These are phyloP conservation scores for Cryphonectria nitschkei DNA, from an alignment of 2,329 filamentous ascomycete genomes.

Conservation along the genomic window DNA sequence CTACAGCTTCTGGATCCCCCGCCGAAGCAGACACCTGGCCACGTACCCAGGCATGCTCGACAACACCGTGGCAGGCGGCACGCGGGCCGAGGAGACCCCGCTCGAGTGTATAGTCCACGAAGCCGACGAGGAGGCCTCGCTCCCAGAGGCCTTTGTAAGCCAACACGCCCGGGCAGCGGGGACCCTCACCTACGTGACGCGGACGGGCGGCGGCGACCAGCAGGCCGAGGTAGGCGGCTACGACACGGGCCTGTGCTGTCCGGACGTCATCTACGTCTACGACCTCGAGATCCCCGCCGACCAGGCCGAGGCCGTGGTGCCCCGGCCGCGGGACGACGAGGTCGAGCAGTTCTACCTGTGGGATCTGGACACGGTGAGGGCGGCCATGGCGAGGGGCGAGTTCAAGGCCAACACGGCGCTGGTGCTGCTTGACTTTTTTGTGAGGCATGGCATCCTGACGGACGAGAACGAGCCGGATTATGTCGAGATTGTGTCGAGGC, in stretches of 20 bases:
- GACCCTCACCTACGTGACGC: conserved; percentile 68
- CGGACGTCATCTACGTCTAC: conserved; percentile 72
- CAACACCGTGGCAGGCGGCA: conserved; percentile 74
- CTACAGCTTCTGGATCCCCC: conserved; percentile 68
- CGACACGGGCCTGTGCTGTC: conserved; percentile 55
- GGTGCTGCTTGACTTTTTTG: conserved; percentile 80
- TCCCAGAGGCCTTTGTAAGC: conserved; percentile 62
- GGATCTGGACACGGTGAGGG: conserved; percentile 61
- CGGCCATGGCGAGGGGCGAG: conserved; percentile 65
- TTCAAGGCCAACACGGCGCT: conserved; percentile 86
- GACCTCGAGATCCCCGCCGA: conserved; percentile 63
- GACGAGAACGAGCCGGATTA: conserved; percentile 73
- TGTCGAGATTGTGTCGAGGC: conserved; percentile 62
- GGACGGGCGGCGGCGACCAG: conserved; percentile 68
- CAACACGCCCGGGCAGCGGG: conserved; percentile 57
- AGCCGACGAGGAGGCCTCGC: conserved; percentile 70
- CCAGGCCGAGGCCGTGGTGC: conserved; percentile 55
- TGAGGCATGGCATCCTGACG: conserved; percentile 75
- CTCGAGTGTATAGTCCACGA: conserved; percentile 71
- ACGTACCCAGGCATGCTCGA: conserved; percentile 75
- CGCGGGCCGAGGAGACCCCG: conserved; percentile 63
- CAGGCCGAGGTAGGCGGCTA: conserved; percentile 59
- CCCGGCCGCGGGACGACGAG: conserved; percentile 74
- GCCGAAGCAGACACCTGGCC: conserved; percentile 63
- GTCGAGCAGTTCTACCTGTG: conserved; percentile 76